Evolutionary conservation across 805 yeast genomes (phyloP).

Genomic region (Candida boidinii): DNA sequence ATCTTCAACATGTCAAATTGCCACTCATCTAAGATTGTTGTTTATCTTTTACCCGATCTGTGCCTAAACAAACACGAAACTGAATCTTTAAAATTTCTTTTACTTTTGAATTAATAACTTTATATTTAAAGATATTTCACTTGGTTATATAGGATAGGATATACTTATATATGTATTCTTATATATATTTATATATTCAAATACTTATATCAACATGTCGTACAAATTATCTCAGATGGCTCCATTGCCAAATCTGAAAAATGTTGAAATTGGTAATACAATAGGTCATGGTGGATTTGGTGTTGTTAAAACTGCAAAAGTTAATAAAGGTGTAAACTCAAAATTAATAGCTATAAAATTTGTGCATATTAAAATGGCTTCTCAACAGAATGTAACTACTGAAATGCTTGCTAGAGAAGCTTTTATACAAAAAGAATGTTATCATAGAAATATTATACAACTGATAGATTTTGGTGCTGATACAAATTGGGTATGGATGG

Average conservation of each 20-base stretch:
- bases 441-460: conserved; percentile 53
- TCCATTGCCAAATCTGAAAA: conserved; percentile 39
- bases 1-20: no score
- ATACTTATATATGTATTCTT: no score
- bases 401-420: conserved; percentile 43
- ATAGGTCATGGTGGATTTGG: conserved; percentile 68
- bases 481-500: conserved; percentile 52
- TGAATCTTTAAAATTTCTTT: no score
- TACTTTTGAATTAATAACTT: no score
- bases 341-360: conserved; percentile 50
- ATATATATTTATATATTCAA: no score
- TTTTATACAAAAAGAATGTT: conserved; percentile 48
- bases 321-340: conserved; percentile 24
- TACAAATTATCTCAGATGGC: conserved; percentile 37
- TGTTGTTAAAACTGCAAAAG: conserved; percentile 42
- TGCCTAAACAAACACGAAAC: no score
- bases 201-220: conserved; percentile 17
- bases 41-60: no score
- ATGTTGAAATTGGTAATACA: conserved; percentile 38
- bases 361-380: conserved; percentile 31
- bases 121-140: no score
- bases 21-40: no score
- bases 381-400: conserved; percentile 21
- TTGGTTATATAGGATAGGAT: no score
- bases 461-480: conserved; percentile 47